Evolutionary conservation across 176 grass and related monocot species (phyloP), one percentile per base, ranked within the genome.

Genomic region (Carex cristatella): DNA sequence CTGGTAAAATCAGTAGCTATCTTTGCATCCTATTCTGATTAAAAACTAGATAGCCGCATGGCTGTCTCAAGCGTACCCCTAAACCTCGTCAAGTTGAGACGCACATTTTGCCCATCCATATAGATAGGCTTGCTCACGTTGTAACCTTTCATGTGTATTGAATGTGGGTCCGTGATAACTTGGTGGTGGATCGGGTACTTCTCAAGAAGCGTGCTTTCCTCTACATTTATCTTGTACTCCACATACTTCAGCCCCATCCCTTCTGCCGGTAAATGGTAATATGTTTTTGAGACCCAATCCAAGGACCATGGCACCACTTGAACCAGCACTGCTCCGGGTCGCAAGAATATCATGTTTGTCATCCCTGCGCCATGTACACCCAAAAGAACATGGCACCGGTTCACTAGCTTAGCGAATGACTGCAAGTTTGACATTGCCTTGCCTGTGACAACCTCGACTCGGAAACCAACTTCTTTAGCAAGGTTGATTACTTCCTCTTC

Each of bases 321-420:
- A 37, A 97, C 86, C 81, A 97, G 13, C 19, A 89, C 83, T 0
- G 85, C 88, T 0, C 87, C 81, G 1, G 77, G 80, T 58, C 83
- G 87, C 44, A 97, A 85, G 77, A 94, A 97, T 61, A 97, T 84
- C 85, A 92, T 91, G 63, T 97, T 97, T 0, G 94, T 94, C 68
- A 97, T 74, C 53, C 85, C 90, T 0, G 92, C 88, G 0, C 94
- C 94, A 0, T 97, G 94, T 12, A 89, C 94, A 0, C 92, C 94
- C 80, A 97, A 86, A 54, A 97, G 87, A 59, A 85, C 92, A 40
- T 92, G 88, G 16, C 90, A 97, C 0, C 85, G 90, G 65, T 94
- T 80, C 0, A 97, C 85, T 0, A 91, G 44, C 32, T 13, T 59
- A 18, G 70, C 90, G 3, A 97, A 83, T 5, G 85, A 81, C 49